A percentile compares a stretch with the other conserved stretches of the same genome.
Evolutionary conservation across 2,329 filamentous ascomycete genomes (phyloP).

Genomic region (Dactylellina cionopaga): DNA sequence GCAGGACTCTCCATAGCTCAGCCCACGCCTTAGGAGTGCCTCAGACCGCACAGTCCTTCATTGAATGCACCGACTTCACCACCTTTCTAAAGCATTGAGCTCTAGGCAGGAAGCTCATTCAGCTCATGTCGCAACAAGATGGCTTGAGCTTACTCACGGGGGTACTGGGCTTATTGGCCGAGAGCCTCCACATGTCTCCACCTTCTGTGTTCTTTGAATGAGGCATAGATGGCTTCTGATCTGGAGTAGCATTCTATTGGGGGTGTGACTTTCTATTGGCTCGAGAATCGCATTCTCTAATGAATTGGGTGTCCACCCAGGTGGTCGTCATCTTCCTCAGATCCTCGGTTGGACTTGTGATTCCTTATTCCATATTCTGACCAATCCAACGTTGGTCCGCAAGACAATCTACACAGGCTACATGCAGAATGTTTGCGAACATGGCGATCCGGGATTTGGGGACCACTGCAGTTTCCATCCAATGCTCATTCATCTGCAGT

Average conservation of each 20-base stretch:
- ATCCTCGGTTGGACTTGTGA: constrained; percentile 27
- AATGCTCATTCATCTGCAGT: constrained; percentile 18
- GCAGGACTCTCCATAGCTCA: constrained; percentile 27
- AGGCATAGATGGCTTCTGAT: background rate
- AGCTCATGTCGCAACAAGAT: constrained; percentile 24
- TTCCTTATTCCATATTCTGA: background rate
- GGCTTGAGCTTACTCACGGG: constrained; percentile 9
- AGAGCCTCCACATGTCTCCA: too few relatives aligned
- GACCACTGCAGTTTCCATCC: constrained; percentile 38
- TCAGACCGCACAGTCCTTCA: constrained; percentile 14
- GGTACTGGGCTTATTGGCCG: background rate
- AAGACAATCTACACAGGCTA: background rate
- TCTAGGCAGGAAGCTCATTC: constrained; percentile 44
- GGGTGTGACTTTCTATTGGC: constrained; percentile 6
- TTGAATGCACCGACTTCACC: background rate
- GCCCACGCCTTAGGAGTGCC: constrained; percentile 14
- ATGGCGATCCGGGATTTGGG: constrained; percentile 38
- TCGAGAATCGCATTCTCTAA: too few relatives aligned
- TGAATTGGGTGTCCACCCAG: background rate
- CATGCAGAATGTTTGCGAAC: constrained; percentile 26
- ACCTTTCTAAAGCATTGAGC: background rate
- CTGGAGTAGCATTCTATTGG: background rate
- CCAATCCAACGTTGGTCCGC: constrained; percentile 29
- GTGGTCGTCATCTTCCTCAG: constrained; percentile 29
- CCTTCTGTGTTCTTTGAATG: too few relatives aligned